Percentiles rank a stretch among this genome's conserved stretches.
These are phyloP conservation scores for Termitomyces sp. DNA, from an alignment of 768 basidiomycete genomes.

Conservation along the genomic window DNA sequence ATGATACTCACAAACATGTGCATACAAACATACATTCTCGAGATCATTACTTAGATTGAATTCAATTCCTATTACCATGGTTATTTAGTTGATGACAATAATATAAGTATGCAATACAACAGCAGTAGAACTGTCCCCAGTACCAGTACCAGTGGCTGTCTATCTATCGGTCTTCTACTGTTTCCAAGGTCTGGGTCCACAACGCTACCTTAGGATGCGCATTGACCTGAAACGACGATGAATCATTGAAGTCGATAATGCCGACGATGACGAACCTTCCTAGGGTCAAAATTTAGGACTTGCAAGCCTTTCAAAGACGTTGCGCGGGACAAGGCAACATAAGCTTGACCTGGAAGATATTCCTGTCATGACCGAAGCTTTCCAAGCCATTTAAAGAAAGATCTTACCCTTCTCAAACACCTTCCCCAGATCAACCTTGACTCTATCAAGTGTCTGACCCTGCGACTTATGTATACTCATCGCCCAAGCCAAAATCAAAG, in stretches of 20 bases:
- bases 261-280: constrained; percentile 43
- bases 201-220: constrained; percentile 67
- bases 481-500: constrained; percentile 90
- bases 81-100: background rate
- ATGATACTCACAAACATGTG: background rate
- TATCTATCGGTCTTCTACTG: constrained; percentile 25
- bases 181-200: constrained; percentile 69
- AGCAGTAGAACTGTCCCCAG: background rate
- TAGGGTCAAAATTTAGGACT: constrained; percentile 71
- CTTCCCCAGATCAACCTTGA: constrained; percentile 88
- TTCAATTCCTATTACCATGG: background rate
- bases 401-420: constrained; percentile 85
- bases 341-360: constrained; percentile 66
- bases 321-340: constrained; percentile 86
- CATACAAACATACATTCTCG: background rate
- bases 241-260: background rate
- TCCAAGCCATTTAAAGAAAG: background rate
- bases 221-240: constrained; percentile 39
- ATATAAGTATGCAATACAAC: background rate
- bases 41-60: background rate
- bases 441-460: constrained; percentile 92
- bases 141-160: background rate
- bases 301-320: constrained; percentile 82
- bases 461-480: constrained; percentile 99
- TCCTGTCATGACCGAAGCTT: background rate